These are phyloP conservation scores for Pholiota adiposa DNA, from an alignment of 1,284 basidiomycete genomes.

Conservation along the genomic window DNA sequence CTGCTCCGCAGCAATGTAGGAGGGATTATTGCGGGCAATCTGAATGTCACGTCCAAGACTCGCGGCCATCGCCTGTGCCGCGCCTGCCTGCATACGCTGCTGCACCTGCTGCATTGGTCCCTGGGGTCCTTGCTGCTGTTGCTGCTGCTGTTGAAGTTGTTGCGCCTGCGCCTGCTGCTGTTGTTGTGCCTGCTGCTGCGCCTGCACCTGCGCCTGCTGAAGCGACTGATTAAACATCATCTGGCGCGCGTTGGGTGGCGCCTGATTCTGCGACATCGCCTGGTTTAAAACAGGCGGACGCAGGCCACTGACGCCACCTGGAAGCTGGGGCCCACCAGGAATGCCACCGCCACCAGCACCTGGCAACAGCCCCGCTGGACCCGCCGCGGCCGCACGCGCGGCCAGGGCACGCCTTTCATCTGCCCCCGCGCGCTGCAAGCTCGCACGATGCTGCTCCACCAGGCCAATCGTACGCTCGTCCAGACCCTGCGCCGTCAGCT, in stretches of 20 bases:
- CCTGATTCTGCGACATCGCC: neutral
- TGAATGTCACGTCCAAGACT: neutral
- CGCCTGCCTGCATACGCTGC: conserved; percentile 3
- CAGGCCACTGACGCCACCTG: neutral
- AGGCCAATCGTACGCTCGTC: conserved; percentile 54
- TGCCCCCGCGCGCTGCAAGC: conserved; percentile 44
- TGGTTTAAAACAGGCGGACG: neutral
- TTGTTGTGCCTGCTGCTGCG: conserved; percentile 16
- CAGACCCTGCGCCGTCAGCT: conserved; percentile 58
- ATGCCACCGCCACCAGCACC: neutral
- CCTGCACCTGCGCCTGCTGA: neutral
- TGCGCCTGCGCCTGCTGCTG: conserved; percentile 16
- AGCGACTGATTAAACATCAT: conserved; percentile 10
- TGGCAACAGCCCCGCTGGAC: no score
- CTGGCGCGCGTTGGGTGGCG: conserved; percentile 5
- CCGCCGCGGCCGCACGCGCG: conserved; percentile 16
- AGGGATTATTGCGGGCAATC: neutral
- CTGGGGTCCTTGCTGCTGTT: conserved; percentile 19
- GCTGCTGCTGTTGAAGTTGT: conserved; percentile 17
- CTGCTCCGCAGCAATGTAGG: conserved; percentile 24
- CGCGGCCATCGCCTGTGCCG: conserved; percentile 13
- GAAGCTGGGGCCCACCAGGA: conserved; percentile 3
- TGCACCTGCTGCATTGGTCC: conserved; percentile 17
- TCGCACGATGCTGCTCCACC: conserved; percentile 59
- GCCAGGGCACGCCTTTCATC: conserved; percentile 47